Conservation (phyloP, 257 asterid species). For the Anisodus tanguticus region DNA sequence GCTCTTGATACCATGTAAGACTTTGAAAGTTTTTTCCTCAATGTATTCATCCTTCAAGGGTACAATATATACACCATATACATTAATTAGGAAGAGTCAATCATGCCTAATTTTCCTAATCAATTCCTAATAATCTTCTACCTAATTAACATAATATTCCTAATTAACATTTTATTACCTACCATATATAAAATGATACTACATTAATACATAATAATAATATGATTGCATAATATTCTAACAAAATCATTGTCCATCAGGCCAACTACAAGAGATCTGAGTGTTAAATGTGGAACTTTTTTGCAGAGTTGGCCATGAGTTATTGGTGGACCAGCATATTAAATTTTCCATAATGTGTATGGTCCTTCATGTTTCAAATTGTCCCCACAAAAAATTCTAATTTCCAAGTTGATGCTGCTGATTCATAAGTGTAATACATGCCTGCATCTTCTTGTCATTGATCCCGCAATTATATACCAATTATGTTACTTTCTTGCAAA, state of each 20-base stretch:
- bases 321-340: neutral
- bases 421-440: neutral
- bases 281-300: neutral
- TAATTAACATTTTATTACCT: too few relatives aligned
- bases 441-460: slow-evolving; percentile 2
- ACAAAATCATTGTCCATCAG: neutral
- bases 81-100: too few relatives aligned
- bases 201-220: too few relatives aligned
- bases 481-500: slow-evolving; percentile 12
- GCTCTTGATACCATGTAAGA: too few relatives aligned
- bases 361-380: slow-evolving; percentile 15
- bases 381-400: neutral
- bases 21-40: too few relatives aligned
- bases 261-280: neutral
- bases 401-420: neutral
- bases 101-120: too few relatives aligned
- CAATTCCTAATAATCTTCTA: too few relatives aligned
- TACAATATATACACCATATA: too few relatives aligned
- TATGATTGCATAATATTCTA: too few relatives aligned
- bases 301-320: neutral
- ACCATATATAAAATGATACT: too few relatives aligned
- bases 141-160: too few relatives aligned
- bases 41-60: too few relatives aligned
- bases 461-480: slow-evolving; percentile 11
- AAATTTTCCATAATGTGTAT: slow-evolving; percentile 21